phyloP scores from a whole-genome alignment of 768 basidiomycete species.

The Tricholomella constricta region DNA sequence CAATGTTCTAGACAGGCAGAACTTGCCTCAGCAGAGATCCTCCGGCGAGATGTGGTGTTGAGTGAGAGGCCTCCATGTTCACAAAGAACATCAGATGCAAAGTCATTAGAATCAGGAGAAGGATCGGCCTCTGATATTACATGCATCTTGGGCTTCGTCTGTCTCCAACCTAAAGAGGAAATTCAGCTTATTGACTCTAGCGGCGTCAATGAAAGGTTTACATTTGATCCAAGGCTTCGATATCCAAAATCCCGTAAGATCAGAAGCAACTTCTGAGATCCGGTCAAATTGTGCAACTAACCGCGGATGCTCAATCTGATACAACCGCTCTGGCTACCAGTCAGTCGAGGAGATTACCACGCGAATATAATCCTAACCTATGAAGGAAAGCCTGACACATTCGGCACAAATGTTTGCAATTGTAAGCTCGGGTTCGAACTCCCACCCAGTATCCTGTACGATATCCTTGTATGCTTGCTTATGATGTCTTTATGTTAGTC shows the following conservation, averaged over 20 bases:
- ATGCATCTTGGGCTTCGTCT: conserved; percentile 79
- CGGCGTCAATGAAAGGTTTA: conserved; percentile 25
- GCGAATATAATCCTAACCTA: conserved; percentile 41
- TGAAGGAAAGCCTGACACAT: conserved; percentile 61
- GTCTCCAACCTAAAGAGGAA: conserved; percentile 63
- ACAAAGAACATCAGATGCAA: conserved; percentile 62
- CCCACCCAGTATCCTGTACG: conserved; percentile 43
- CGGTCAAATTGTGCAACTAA: conserved; percentile 62
- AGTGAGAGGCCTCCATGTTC: conserved; percentile 67
- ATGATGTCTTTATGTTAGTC: neutral
- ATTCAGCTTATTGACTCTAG: neutral
- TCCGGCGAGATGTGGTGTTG: conserved; percentile 55
- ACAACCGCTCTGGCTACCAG: conserved; percentile 62
- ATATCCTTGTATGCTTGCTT: conserved; percentile 51
- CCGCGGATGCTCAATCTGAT: conserved; percentile 67
- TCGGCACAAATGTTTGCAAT: conserved; percentile 57
- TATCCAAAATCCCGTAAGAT: conserved; percentile 62
- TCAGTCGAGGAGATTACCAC: neutral
- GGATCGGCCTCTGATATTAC: conserved; percentile 57
- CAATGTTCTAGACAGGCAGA: neutral
- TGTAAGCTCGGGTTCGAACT: conserved; percentile 48
- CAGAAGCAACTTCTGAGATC: conserved; percentile 43
- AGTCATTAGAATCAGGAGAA: conserved; percentile 62
- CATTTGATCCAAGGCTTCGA: conserved; percentile 83
- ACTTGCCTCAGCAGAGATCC: conserved; percentile 63